These are phyloP conservation scores for Exutisphaerella laricina DNA, from an alignment of 2,329 filamentous ascomycete species.

Conservation along the genomic window DNA sequence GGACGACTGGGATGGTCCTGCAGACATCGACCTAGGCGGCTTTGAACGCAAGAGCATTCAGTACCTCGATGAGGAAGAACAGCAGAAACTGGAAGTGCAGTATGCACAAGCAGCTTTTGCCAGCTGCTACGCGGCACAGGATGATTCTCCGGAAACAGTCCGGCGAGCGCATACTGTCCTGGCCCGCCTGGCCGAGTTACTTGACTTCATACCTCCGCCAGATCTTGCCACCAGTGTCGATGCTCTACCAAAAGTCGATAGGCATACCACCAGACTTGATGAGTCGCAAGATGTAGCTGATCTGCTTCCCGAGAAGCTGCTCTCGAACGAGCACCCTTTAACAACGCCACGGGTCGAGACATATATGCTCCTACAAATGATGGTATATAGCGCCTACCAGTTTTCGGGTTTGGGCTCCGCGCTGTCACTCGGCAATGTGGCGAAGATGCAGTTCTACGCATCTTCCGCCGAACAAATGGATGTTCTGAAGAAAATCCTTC, in stretches of 20 bases:
- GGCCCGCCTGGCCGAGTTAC: slow-evolving; percentile 53
- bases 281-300: slow-evolving; percentile 26
- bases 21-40: slow-evolving; percentile 62
- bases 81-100: slow-evolving; percentile 54
- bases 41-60: slow-evolving; percentile 43
- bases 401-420: slow-evolving; percentile 39
- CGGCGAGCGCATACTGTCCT: slow-evolving; percentile 57
- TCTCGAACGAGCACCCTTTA: slow-evolving; percentile 57
- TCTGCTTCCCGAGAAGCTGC: slow-evolving; percentile 43
- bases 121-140: slow-evolving; percentile 61
- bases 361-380: slow-evolving; percentile 55
- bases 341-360: slow-evolving; percentile 55
- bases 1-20: slow-evolving; percentile 67
- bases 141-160: slow-evolving; percentile 54
- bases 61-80: slow-evolving; percentile 57
- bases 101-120: slow-evolving; percentile 66
- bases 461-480: slow-evolving; percentile 60
- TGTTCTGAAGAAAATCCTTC: slow-evolving; percentile 56
- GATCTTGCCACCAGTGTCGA: slow-evolving; percentile 40
- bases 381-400: slow-evolving; percentile 50
- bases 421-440: slow-evolving; percentile 39
- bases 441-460: slow-evolving; percentile 59
- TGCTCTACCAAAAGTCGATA: slow-evolving; percentile 39
- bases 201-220: slow-evolving; percentile 56
- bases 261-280: slow-evolving; percentile 33